Conservation (phyloP, 257 asterid species). For the Anisodus acutangulus region DNA sequence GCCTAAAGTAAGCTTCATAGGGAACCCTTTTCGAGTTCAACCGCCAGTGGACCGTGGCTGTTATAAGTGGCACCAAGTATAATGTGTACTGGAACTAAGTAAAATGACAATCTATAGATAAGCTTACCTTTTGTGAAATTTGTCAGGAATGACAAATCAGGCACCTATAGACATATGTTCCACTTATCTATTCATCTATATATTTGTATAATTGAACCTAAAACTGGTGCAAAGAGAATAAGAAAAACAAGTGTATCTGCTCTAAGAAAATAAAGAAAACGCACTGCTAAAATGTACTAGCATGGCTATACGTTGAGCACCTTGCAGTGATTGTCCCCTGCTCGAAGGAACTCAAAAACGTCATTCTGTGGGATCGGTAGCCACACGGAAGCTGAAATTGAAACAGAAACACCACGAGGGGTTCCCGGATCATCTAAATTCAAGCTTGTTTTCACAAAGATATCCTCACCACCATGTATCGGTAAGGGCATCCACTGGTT, state of each 20-base stretch:
- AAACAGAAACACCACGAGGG: conserved; percentile 46
- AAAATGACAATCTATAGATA: too few relatives aligned
- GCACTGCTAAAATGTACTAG: neutral
- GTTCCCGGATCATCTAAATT: conserved; percentile 43
- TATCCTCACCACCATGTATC: conserved; percentile 47
- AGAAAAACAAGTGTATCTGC: neutral
- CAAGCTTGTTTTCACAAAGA: conserved; percentile 44
- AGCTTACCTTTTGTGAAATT: too few relatives aligned
- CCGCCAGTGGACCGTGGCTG: too few relatives aligned
- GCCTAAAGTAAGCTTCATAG: too few relatives aligned
- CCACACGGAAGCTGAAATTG: conserved; percentile 54
- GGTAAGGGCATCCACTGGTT: conserved; percentile 51
- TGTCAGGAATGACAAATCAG: too few relatives aligned
- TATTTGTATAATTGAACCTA: neutral
- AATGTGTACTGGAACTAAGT: too few relatives aligned
- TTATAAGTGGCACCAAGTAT: too few relatives aligned
- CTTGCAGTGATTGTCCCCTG: conserved; percentile 44
- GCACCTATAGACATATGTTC: too few relatives aligned
- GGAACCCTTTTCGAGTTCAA: too few relatives aligned
- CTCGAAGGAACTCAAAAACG: conserved; percentile 47
- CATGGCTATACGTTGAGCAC: conserved; percentile 31
- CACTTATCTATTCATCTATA: neutral
- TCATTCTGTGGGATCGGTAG: conserved; percentile 45
- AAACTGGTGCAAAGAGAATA: neutral
- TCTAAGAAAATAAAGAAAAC: neutral